Evolutionary conservation across 306 rosid species (phyloP).

Genomic region (Fragaria vesca): DNA sequence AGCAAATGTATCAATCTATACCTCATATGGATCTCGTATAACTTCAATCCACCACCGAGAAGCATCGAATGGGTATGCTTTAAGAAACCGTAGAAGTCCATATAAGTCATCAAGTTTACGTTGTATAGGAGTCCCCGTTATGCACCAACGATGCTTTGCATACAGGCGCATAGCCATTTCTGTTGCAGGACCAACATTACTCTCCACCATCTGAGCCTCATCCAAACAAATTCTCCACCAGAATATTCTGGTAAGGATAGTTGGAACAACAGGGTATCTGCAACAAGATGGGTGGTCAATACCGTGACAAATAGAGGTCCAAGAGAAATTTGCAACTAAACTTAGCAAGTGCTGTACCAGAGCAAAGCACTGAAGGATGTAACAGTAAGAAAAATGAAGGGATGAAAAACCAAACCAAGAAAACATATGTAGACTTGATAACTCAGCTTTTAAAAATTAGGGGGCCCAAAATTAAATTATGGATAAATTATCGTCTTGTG

Average conservation of each 20-base stretch:
- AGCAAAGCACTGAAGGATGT: background rate
- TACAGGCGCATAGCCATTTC: constrained; percentile 89
- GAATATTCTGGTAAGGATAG: constrained; percentile 81
- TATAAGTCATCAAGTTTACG: constrained; percentile 84
- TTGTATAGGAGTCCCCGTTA: constrained; percentile 96
- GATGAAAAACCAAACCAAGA: background rate
- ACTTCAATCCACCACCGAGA: constrained; percentile 95
- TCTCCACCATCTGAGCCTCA: constrained; percentile 99
- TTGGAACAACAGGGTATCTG: constrained; percentile 93
- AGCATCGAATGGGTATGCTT: constrained; percentile 73
- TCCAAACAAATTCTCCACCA: constrained; percentile 99
- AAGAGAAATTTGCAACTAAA: constrained; percentile 5
- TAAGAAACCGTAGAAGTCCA: constrained; percentile 80
- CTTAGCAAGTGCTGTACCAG: constrained; percentile 6
- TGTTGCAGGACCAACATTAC: constrained; percentile 74
- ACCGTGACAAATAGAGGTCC: constrained; percentile 13
- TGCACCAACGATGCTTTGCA: constrained; percentile 86
- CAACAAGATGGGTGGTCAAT: constrained; percentile 21
- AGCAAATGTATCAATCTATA: constrained; percentile 27
- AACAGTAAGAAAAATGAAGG: background rate
- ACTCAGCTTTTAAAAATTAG: background rate
- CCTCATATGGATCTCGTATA: constrained; percentile 92
- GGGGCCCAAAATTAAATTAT: background rate
- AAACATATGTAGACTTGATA: background rate
- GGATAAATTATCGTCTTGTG: background rate